These are phyloP conservation scores for Dentiscutata heterogama DNA, from an alignment of 371 early-diverging fungal genomes.

Conservation along the genomic window DNA sequence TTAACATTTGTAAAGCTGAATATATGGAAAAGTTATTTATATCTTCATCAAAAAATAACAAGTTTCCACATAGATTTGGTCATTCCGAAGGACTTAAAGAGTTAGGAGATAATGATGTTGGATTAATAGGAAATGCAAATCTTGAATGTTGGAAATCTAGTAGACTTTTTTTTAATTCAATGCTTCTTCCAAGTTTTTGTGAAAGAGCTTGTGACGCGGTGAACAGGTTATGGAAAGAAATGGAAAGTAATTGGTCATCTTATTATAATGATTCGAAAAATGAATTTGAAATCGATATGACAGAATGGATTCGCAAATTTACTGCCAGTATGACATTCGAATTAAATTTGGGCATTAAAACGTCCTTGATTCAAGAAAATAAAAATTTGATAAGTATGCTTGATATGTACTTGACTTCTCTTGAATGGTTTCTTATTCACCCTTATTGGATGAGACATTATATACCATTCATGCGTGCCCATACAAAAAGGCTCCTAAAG, in stretches of 20 bases:
- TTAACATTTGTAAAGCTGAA: not conserved
- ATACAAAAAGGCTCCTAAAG: too few relatives aligned
- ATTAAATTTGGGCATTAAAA: too few relatives aligned
- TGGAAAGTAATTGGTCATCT: not conserved
- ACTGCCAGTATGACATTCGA: not conserved
- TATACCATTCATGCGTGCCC: too few relatives aligned
- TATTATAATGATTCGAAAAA: not conserved
- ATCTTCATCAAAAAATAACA: slow-evolving; percentile 3
- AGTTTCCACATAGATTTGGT: not conserved
- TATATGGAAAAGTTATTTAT: slow-evolving; percentile 15
- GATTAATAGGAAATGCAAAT: not conserved
- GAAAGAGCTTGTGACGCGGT: not conserved
- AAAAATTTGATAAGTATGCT: too few relatives aligned
- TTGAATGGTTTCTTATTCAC: too few relatives aligned
- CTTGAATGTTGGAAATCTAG: not conserved
- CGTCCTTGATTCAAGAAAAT: too few relatives aligned
- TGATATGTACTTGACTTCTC: too few relatives aligned
- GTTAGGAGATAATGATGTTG: not conserved
- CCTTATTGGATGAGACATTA: too few relatives aligned
- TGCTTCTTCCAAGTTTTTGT: not conserved
- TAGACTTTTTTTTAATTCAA: not conserved
- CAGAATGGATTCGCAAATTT: not conserved
- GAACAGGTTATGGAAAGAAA: not conserved
- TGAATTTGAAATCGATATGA: not conserved
- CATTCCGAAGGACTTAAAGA: not conserved